Percentiles rank a stretch among this genome's conserved stretches.
phyloP scores from a whole-genome alignment of 2,329 filamentous ascomycete genomes.

The Incumbomyces lentus region DNA sequence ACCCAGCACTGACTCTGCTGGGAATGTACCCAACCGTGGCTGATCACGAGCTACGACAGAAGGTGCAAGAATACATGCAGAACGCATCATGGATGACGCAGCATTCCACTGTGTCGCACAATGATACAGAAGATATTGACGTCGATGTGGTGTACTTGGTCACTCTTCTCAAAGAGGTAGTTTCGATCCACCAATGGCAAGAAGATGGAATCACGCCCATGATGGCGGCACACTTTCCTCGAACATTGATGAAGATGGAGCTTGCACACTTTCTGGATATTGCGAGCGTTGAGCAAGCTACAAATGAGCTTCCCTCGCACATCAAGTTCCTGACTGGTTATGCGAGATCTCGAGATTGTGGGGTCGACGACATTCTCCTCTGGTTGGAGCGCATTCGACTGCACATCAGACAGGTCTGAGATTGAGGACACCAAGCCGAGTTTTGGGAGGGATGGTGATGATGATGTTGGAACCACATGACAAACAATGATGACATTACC shows the following conservation, averaged over 20 bases:
- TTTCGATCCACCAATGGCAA: slow-evolving; percentile 4
- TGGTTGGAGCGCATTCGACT: slow-evolving; percentile 6
- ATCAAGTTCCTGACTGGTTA: background rate
- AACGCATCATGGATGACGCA: too few relatives aligned
- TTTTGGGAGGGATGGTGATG: too few relatives aligned
- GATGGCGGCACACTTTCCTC: background rate
- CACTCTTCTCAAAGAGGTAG: slow-evolving; percentile 1
- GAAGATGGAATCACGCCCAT: background rate
- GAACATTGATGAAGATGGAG: background rate
- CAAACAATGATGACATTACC: too few relatives aligned
- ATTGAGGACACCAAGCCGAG: too few relatives aligned
- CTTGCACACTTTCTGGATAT: slow-evolving; percentile 2
- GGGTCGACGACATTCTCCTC: slow-evolving; percentile 1
- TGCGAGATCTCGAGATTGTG: background rate
- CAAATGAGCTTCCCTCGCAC: background rate
- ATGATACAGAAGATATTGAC: background rate
- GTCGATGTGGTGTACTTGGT: slow-evolving; percentile 3
- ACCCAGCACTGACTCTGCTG: background rate
- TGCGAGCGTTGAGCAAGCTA: background rate
- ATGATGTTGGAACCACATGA: too few relatives aligned
- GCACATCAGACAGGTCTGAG: background rate
- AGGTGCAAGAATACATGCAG: background rate
- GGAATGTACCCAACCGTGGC: background rate
- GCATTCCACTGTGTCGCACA: too few relatives aligned
- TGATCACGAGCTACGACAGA: background rate